These are phyloP conservation scores for Cyclocybe cylindracea DNA, from an alignment of 768 basidiomycete species.

Conservation along the genomic window DNA sequence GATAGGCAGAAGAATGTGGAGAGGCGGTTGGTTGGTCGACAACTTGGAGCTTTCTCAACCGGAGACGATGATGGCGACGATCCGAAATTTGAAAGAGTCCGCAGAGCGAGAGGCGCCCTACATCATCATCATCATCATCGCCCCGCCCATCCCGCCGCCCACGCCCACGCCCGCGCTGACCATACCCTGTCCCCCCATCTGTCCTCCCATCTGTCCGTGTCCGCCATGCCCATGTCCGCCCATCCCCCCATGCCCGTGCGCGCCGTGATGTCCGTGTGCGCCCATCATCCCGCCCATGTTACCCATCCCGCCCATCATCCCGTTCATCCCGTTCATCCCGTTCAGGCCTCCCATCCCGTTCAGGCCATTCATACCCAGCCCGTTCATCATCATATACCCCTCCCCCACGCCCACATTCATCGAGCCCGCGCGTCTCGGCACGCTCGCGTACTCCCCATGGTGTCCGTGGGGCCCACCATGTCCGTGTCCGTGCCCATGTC, in stretches of 20 bases:
- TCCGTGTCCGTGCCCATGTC: not conserved
- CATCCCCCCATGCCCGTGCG: not conserved
- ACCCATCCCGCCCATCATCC: constrained; percentile 8
- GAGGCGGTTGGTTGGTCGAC: too few species aligned
- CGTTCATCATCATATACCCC: not conserved
- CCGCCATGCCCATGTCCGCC: constrained; percentile 10
- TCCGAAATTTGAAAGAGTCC: not conserved
- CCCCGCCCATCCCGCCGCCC: constrained; percentile 10
- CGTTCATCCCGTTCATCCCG: constrained; percentile 7
- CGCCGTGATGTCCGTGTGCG: not conserved
- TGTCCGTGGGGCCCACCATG: not conserved
- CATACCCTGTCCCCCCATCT: not conserved
- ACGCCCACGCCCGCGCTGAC: constrained; percentile 8
- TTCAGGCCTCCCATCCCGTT: not conserved
- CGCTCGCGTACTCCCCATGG: too few species aligned
- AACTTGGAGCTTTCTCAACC: too few species aligned
- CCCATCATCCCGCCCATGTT: constrained; percentile 2
- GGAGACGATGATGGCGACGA: not conserved
- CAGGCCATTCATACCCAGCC: not conserved
- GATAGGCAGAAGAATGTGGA: too few species aligned
- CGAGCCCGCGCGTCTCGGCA: too few species aligned
- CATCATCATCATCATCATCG: constrained; percentile 26
- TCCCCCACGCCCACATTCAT: constrained; percentile 7
- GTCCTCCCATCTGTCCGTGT: constrained; percentile 3
- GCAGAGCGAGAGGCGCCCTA: constrained; percentile 7